These are phyloP conservation scores for Coffea eugenioides DNA, from an alignment of 257 asterid species.

Conservation along the genomic window DNA sequence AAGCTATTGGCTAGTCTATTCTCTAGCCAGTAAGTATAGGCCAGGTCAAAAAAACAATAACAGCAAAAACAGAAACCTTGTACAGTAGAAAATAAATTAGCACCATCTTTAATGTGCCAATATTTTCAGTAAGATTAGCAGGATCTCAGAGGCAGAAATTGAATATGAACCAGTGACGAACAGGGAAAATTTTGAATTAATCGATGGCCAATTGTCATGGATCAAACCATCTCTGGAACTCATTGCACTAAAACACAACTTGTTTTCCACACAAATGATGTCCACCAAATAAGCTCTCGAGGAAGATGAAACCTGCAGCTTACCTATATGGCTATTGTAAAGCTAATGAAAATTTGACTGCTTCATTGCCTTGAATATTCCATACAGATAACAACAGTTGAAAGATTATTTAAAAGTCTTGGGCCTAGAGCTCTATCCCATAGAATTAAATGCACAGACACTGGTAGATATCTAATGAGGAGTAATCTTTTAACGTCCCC, in stretches of 20 bases:
- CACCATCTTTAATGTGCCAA: not conserved
- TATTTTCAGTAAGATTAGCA: not conserved
- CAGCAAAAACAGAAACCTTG: too few relatives aligned
- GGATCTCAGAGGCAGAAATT: not conserved
- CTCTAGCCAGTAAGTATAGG: not conserved
- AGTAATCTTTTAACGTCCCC: not conserved
- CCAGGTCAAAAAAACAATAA: not conserved
- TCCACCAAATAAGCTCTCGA: not conserved
- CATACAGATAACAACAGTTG: not conserved
- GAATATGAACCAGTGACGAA: not conserved
- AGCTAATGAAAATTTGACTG: not conserved
- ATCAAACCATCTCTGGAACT: not conserved
- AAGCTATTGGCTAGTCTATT: not conserved
- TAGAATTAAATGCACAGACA: not conserved
- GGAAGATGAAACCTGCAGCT: not conserved
- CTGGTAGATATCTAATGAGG: not conserved
- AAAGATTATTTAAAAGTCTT: not conserved
- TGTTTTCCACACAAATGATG: not conserved
- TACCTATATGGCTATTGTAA: not conserved
- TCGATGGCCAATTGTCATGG: not conserved
- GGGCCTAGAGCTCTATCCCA: too few relatives aligned
- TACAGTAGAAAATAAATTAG: not conserved
- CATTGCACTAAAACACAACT: not conserved
- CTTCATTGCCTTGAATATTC: not conserved
- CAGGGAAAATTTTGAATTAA: not conserved